phyloP scores from a whole-genome alignment of 106 monocot species.

The Phalaenopsis equestris region DNA sequence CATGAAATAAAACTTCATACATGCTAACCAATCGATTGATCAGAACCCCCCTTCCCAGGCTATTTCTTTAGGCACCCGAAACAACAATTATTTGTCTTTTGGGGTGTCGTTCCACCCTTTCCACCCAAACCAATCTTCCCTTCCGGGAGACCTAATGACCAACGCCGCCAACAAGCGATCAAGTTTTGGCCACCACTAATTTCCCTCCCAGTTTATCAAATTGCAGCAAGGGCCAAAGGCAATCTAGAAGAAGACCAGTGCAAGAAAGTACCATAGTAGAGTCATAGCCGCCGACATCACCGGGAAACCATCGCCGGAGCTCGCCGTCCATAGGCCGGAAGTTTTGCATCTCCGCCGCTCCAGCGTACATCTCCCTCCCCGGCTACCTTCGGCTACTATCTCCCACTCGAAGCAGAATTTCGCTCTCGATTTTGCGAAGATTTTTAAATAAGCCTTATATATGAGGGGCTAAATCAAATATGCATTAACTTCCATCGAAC shows the following conservation, averaged over 20 bases:
- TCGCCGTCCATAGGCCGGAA: slow-evolving; percentile 6
- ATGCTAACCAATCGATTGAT: neutral
- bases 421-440: neutral
- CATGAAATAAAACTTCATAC: neutral
- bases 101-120: neutral
- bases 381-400: neutral
- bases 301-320: neutral
- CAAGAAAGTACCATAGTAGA: slow-evolving; percentile 2
- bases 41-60: neutral
- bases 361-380: neutral
- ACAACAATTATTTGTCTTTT: neutral
- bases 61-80: neutral
- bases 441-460: too few relatives aligned
- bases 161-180: neutral
- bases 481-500: neutral
- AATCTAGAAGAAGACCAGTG: neutral
- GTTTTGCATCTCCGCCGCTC: neutral
- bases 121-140: too few relatives aligned
- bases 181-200: neutral
- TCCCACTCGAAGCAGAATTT: neutral
- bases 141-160: neutral
- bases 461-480: neutral
- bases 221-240: neutral
- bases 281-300: neutral
- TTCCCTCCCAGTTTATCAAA: neutral